These are phyloP conservation scores for Phytophthora tubulina DNA, from an alignment of 352 stramenopile species.

Conservation along the genomic window DNA sequence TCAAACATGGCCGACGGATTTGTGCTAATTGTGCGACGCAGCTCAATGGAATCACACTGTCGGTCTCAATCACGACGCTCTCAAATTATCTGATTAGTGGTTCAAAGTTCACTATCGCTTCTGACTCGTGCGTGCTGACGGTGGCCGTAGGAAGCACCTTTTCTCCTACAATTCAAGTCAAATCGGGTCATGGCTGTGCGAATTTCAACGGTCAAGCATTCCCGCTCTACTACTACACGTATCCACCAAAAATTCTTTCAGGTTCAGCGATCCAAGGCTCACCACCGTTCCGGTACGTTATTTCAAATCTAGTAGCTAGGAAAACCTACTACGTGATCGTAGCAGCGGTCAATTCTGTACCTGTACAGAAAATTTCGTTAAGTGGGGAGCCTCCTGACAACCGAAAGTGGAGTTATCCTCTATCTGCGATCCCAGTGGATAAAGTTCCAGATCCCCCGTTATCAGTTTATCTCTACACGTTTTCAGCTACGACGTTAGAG, in stretches of 20 bases:
- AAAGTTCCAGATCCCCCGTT: constrained; percentile 83
- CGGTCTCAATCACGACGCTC: constrained; percentile 32
- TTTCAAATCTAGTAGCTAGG: constrained; percentile 66
- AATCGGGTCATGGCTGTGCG: constrained; percentile 39
- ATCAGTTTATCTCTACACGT: constrained; percentile 63
- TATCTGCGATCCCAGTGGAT: constrained; percentile 82
- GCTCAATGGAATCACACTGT: constrained; percentile 48
- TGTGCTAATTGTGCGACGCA: constrained; percentile 57
- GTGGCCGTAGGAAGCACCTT: constrained; percentile 27
- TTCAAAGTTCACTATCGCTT: constrained; percentile 61
- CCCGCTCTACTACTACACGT: constrained; percentile 72
- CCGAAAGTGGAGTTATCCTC: constrained; percentile 90
- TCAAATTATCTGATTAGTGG: constrained; percentile 18
- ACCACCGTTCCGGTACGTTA: constrained; percentile 87
- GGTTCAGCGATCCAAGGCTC: constrained; percentile 73
- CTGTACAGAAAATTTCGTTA: constrained; percentile 85
- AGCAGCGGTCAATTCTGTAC: constrained; percentile 91
- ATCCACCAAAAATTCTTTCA: constrained; percentile 52
- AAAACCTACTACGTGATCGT: constrained; percentile 94
- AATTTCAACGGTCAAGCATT: constrained; percentile 61
- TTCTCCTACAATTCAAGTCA: constrained; percentile 33
- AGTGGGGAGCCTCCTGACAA: constrained; percentile 87
- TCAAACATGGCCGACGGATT: constrained; percentile 69
- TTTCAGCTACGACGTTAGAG: constrained; percentile 67
- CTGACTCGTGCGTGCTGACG: constrained; percentile 60